Conservation (phyloP, 306 rosid genomes). For the Fagus crenata region DNA sequence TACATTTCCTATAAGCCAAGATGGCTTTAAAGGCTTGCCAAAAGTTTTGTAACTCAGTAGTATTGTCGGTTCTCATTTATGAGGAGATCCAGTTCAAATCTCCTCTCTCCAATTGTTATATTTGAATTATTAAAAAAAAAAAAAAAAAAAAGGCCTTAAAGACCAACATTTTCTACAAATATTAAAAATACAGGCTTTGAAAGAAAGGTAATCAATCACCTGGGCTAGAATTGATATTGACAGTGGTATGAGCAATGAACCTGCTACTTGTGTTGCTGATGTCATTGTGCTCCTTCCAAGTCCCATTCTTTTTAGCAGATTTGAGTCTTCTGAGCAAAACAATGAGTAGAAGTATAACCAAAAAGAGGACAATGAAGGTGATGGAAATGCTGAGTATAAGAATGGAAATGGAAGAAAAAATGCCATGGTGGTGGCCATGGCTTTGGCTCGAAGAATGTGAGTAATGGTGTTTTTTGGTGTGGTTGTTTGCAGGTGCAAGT, state of each 20-base stretch:
- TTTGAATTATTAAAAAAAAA: no score
- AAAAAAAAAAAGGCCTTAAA: not conserved
- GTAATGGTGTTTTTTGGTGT: slow-evolving; percentile 31
- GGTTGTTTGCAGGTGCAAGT: slow-evolving; percentile 38
- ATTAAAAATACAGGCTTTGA: not conserved
- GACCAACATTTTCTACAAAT: not conserved
- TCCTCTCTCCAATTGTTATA: no score
- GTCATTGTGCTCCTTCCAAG: slow-evolving; percentile 39
- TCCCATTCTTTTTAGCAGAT: slow-evolving; percentile 36
- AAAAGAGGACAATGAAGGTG: slow-evolving; percentile 35
- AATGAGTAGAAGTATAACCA: slow-evolving; percentile 49
- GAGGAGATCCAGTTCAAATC: no score
- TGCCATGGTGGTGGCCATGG: slow-evolving; percentile 37
- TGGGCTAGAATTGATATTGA: slow-evolving; percentile 64
- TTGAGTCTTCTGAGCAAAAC: slow-evolving; percentile 61
- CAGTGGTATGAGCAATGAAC: slow-evolving; percentile 52
- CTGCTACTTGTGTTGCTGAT: slow-evolving; percentile 50
- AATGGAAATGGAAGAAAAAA: slow-evolving; percentile 54
- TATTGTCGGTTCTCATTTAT: no score
- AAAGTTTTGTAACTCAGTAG: no score
- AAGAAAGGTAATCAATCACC: slow-evolving; percentile 41
- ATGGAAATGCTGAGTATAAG: slow-evolving; percentile 45
- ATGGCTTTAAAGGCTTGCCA: slow-evolving; percentile 6
- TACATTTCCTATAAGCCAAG: slow-evolving; percentile 4
- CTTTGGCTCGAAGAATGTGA: slow-evolving; percentile 35